Base-by-base conservation (phyloP, 495 filamentous ascomycete species). In the Xanthoparmelia taractica region DNA sequence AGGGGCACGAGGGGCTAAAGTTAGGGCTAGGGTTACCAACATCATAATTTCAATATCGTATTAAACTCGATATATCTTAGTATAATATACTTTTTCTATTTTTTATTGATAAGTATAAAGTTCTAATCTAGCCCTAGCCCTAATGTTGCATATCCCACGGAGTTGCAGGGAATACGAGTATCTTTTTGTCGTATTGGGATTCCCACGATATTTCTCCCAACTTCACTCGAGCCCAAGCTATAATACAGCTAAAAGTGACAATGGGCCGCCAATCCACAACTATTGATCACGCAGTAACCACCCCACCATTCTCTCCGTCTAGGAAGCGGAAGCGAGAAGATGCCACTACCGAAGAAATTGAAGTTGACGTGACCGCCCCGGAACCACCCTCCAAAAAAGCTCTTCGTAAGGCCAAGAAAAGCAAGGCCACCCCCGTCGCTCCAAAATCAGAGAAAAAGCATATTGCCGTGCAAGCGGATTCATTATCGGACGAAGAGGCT, bases 301-400 rank as follows among this genome's bases (percentile, higher is more conserved):
- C 56, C 41, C 43, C 59, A 48, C 33, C 59, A 31, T 18, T 17
- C 8, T 65, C 67, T 36, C 75, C 79, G 61, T 77, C 78, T 45
- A 91, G 90, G 73, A 92, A 92, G 77, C 89, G 90, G 69, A 85
- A 89, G 67, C 76, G 83, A 56, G 73, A 80, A 58, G 78, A 81
- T 47, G 76, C 60, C 52, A 60, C 72, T 59, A 15, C 55, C 17
- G 60, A 61, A 13, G 90, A 96, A 69, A 84, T 99, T 69, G 89
- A 95, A 75, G 89, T 99, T 66, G 91, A 99, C 74, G 75, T 97
- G 64, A 80, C 76, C 63, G 85, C 87, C 54, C 92, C 94, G 8
- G 91, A 97, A 71, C 94, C 94, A 17, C 88, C 89, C 8, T 97
- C 95, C 48, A 97, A 97, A 74, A 96, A 94, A 75, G 87, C 87